Evolutionary conservation across 805 yeast genomes (phyloP), one percentile per base, ranked within the genome.

Genomic region (Hyphopichia homilentoma): DNA sequence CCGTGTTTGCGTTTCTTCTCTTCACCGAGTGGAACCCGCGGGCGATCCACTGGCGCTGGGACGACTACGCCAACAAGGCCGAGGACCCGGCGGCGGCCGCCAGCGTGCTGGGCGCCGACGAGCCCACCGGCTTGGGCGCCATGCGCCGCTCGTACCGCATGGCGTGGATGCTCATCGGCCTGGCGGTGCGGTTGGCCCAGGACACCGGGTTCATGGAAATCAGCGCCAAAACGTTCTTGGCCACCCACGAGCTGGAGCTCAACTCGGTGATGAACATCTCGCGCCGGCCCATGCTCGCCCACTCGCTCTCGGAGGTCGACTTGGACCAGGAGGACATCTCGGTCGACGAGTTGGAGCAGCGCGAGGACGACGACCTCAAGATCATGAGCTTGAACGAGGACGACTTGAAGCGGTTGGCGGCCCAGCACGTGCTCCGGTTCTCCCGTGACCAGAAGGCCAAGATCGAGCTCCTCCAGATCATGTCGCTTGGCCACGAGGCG

Each of bases 1-100:
- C 96, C 0, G 80, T 88, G 5, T 70, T 84, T 39, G 89, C 96
- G 1, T 85, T 89, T 50, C 58, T 89, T 30, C 63, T 89, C 12
- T 81, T 86, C 45, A 84, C 96, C 0, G 97, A 90, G 55, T 89
- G 97, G 97, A 87, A 88, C 46, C 96, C 96, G 3, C 65, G 96
- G 33, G 95, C 96, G 3, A 87, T 88, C 39, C 96, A 88, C 55
- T 82, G 88, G 81, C 63, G 87, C 43, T 77, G 90, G 84, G 61
- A 79, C 1, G 95, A 89, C 57, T 84, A 86, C 58, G 95, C 90
- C 1, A 81, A 82, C 45, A 57, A 62, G 30, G 68, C 75, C 0
- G 80, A 73, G 6, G 78, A 71, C 35, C 37, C 22, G n/a, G 13
- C 13, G 7, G 13, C 31, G 4, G 21, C 36, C 22, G 22, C 29